Evolutionary conservation across 176 grass and related monocot genomes (phyloP).

Genomic region (Raddia distichophylla): DNA sequence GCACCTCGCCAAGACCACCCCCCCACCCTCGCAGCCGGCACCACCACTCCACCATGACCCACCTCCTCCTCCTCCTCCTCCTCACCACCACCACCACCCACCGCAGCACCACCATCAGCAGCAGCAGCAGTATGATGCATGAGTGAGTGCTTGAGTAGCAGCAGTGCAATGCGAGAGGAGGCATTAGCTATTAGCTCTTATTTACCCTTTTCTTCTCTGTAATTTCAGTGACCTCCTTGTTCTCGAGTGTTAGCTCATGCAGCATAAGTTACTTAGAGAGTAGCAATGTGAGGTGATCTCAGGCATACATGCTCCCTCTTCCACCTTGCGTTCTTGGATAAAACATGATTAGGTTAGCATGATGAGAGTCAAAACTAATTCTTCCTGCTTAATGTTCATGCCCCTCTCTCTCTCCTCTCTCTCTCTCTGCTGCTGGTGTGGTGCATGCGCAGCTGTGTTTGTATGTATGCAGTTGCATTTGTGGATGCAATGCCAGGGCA

Average conservation of each 20-base stretch:
- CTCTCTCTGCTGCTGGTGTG: background rate
- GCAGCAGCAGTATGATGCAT: slow-evolving; percentile 28
- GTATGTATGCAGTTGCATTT: slow-evolving; percentile 22
- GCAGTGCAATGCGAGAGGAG: slow-evolving; percentile 41
- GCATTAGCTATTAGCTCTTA: slow-evolving; percentile 50
- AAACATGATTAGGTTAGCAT: slow-evolving; percentile 45
- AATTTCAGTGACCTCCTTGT: slow-evolving; percentile 46
- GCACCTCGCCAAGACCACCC: slow-evolving; percentile 57
- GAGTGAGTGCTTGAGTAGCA: slow-evolving; percentile 16
- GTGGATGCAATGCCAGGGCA: slow-evolving; percentile 39
- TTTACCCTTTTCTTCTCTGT: slow-evolving; percentile 34
- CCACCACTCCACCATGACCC: background rate
- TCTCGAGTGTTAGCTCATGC: slow-evolving; percentile 43
- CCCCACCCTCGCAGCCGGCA: background rate
- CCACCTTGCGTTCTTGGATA: slow-evolving; percentile 33
- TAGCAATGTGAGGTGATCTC: slow-evolving; percentile 35
- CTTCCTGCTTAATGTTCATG: slow-evolving; percentile 1
- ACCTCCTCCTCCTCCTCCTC: background rate
- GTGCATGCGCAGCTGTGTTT: slow-evolving; percentile 40
- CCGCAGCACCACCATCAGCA: background rate
- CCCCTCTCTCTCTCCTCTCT: background rate
- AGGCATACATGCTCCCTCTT: background rate
- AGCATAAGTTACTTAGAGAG: slow-evolving; percentile 33
- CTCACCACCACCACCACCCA: slow-evolving; percentile 16
- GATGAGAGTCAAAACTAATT: background rate